Evolutionary conservation across 495 filamentous ascomycete genomes (phyloP), one percentile per base, ranked within the genome.

Genomic region (Lasiosphaeria miniovina): DNA sequence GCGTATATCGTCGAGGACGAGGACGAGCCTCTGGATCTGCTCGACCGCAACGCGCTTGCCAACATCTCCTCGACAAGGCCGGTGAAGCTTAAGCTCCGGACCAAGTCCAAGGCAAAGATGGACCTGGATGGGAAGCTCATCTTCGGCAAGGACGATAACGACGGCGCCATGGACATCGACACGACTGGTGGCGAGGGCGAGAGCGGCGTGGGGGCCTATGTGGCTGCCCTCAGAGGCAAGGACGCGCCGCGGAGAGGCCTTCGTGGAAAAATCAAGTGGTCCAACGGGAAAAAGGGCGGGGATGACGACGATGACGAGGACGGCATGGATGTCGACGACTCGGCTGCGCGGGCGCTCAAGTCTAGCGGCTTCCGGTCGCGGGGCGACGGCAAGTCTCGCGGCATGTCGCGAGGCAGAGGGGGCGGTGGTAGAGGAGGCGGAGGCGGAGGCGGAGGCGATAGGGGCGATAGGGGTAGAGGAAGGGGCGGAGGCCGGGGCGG

Each of bases 41-140:
- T 98, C 11, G 93, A 91, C 63, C 86, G 89, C 46, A 86, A 86
- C 67, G 91, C 94, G 10, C 81, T 98, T 15, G 93, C 90, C 32
- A 90, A 92, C 68, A 98, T 98, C 65, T 96, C 94, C 12, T 88
- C 89, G 4, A 95, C 90, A 12, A 92, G 90, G 70, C 94, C 94
- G 3, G 73, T 78, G 41, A 84, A 83, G 61, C 61, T 75, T 15
- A 86, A 82, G 63, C 82, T 72, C 9, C 80, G 76, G 17, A 71
- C 72, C 49, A 83, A 75, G 66, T 78, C 79, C 34, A 87, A 85
- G 71, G 88, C 89, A 31, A 90, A 89, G 79, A 81, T 82, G 32
- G 88, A 95, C 60, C 59, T 86, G 31, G 91, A 97, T 62, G 94
- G 95, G n/a, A 95, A 93, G 75, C 83, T 98, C 4, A 77, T 98